A percentile compares a stretch with the other conserved stretches of the same genome.
phyloP scores from a whole-genome alignment of 164 flowering plant genomes.

The Vitis riparia region DNA sequence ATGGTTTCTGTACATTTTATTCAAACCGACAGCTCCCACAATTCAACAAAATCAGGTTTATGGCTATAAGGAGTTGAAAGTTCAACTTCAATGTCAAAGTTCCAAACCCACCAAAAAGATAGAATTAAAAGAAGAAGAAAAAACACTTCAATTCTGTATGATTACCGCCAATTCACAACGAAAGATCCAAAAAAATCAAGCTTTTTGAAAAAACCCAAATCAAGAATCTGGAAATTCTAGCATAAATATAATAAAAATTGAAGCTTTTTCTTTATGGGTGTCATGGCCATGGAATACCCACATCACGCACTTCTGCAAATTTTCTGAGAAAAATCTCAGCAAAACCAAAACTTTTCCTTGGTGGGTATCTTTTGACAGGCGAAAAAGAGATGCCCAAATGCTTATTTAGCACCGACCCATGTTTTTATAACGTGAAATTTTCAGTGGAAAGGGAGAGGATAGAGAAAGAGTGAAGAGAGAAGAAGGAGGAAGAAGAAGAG shows the following conservation, averaged over 20 bases:
- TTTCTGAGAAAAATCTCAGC: background rate
- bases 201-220: constrained; percentile 2
- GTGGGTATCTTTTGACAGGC: constrained; percentile 31
- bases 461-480: constrained; percentile 11
- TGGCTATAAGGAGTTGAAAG: no score
- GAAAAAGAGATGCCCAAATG: constrained; percentile 24
- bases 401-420: constrained; percentile 32
- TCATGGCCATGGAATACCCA: no score
- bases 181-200: no score
- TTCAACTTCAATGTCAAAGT: background rate
- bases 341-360: constrained; percentile 9
- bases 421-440: constrained; percentile 9
- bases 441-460: constrained; percentile 34
- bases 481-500: background rate
- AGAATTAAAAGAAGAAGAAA: background rate
- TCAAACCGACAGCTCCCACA: background rate
- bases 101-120: constrained; percentile 2
- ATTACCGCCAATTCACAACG: no score
- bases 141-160: background rate
- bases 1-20: background rate
- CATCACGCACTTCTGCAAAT: background rate
- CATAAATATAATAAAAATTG: no score
- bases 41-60: no score
- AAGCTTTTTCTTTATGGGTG: no score
- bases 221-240: background rate